These are phyloP conservation scores for Hymenotorrendiella dingleyae DNA, from an alignment of 2,329 filamentous ascomycete genomes.

Conservation along the genomic window DNA sequence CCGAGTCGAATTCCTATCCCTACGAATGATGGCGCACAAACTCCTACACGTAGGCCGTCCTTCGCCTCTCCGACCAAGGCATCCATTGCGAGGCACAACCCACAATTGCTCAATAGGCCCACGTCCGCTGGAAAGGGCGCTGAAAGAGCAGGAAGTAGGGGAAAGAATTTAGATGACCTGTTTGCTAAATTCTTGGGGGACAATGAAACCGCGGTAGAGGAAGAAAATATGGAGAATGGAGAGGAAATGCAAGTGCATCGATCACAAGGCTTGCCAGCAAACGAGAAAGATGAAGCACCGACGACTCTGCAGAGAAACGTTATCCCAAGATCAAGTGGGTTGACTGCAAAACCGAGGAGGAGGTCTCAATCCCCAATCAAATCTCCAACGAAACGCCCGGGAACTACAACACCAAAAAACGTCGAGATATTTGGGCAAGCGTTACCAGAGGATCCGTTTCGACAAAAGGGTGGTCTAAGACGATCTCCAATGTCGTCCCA, in stretches of 20 bases:
- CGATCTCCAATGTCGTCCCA: conserved; percentile 19
- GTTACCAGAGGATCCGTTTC: conserved; percentile 22
- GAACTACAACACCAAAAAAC: neutral
- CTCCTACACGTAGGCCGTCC: conserved; percentile 42
- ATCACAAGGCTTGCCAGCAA: conserved; percentile 10
- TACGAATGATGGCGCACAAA: conserved; percentile 20
- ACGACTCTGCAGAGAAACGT: conserved; percentile 1
- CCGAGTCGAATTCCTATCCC: conserved; percentile 28
- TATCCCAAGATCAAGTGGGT: conserved; percentile 11
- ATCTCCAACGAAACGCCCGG: conserved; percentile 1
- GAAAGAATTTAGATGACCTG: conserved; percentile 28
- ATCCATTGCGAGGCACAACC: conserved; percentile 56
- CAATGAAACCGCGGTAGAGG: conserved; percentile 1
- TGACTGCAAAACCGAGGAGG: conserved; percentile 26
- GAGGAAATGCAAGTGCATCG: neutral
- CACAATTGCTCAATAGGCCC: conserved; percentile 46
- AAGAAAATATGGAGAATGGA: neutral
- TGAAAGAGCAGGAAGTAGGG: conserved; percentile 27
- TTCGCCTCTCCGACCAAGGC: conserved; percentile 63
- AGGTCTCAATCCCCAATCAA: conserved; percentile 25
- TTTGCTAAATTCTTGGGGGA: conserved; percentile 22
- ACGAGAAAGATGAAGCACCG: conserved; percentile 10
- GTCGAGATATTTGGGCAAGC: conserved; percentile 7
- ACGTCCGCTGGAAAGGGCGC: conserved; percentile 31
- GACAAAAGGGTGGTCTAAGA: conserved; percentile 23